These are phyloP conservation scores for Phytophthora europaea DNA, from an alignment of 352 stramenopile species.

Conservation along the genomic window DNA sequence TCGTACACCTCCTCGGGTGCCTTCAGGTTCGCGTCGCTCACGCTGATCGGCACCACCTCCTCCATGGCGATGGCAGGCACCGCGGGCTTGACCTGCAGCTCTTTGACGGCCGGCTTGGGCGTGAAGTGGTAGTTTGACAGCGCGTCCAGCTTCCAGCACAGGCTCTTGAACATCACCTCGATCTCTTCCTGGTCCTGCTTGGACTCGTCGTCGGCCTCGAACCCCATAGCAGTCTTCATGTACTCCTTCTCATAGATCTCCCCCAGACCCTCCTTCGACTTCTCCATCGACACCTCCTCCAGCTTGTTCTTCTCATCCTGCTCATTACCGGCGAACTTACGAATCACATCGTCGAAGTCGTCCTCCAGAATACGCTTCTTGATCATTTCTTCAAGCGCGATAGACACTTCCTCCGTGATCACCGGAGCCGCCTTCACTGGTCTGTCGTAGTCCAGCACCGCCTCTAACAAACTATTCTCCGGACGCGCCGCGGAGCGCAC, in stretches of 20 bases:
- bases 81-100: conserved; percentile 87
- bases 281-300: conserved; percentile 95
- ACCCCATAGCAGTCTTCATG: conserved; percentile 95
- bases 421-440: conserved; percentile 93
- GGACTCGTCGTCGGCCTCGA: conserved; percentile 92
- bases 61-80: conserved; percentile 89
- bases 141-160: conserved; percentile 96
- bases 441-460: conserved; percentile 94
- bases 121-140: conserved; percentile 97
- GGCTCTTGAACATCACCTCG: conserved; percentile 94
- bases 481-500: conserved; percentile 86
- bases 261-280: conserved; percentile 91
- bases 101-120: conserved; percentile 93
- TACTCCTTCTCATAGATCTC: conserved; percentile 98
- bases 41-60: conserved; percentile 84
- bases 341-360: conserved; percentile 96
- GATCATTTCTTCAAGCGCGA: conserved; percentile 94
- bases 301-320: conserved; percentile 87
- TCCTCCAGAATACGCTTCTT: conserved; percentile 96
- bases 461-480: conserved; percentile 95
- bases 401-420: conserved; percentile 94
- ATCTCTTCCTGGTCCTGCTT: conserved; percentile 96
- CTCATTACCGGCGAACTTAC: conserved; percentile 87
- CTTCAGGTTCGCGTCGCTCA: conserved; percentile 88
- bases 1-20: conserved; percentile 87